These are phyloP conservation scores for Populus alba DNA, from an alignment of 345 rosid genomes.

Conservation along the genomic window DNA sequence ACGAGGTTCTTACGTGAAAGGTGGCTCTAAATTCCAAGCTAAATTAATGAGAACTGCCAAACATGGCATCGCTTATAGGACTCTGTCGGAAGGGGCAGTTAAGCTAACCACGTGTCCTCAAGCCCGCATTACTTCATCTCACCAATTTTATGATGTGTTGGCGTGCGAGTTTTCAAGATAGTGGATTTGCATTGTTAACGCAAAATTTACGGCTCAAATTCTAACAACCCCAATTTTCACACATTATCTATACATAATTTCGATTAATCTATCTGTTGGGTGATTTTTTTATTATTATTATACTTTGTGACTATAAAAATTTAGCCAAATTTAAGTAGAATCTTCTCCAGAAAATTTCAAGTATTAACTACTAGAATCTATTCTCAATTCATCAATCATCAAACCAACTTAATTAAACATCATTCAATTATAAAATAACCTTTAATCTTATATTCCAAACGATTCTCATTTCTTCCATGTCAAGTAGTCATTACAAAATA, in stretches of 20 bases:
- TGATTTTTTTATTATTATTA: too few species aligned
- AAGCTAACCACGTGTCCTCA: background rate
- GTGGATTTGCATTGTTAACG: background rate
- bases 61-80: background rate
- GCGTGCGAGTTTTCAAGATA: background rate
- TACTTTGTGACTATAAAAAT: too few species aligned
- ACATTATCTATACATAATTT: too few species aligned
- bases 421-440: too few species aligned
- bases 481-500: too few species aligned
- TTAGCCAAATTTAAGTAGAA: accelerated
- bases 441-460: too few species aligned
- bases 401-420: too few species aligned
- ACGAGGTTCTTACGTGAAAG: background rate
- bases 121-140: conserved; percentile 1
- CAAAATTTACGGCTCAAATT: background rate
- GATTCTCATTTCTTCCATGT: too few species aligned
- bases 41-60: background rate
- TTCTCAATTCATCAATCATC: too few species aligned
- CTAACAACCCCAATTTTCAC: too few species aligned
- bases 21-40: background rate
- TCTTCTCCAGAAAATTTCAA: accelerated
- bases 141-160: background rate
- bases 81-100: background rate
- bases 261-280: too few species aligned
- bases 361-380: accelerated